Base-by-base conservation (phyloP, 495 filamentous ascomycete species). In the Talaromyces ruber region DNA sequence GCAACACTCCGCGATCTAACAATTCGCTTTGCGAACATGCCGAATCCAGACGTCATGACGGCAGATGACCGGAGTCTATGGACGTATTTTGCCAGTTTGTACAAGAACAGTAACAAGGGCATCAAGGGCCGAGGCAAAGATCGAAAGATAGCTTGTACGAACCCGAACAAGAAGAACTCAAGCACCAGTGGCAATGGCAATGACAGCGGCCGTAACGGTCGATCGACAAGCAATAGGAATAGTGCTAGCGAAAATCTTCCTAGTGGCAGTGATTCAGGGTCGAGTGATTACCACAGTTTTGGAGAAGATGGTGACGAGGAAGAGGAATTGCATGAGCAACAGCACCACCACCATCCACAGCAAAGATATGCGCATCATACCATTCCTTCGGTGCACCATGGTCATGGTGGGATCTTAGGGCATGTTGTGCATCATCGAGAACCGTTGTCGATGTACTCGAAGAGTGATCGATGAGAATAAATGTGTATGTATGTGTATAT, bases 71-170 rank as follows among this genome's bases (percentile, higher is more conserved):
- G 84, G 63, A 89, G 91, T 62, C 74, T 97, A 32, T 92, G 89
- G 81, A 83, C 90, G 67, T 96, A 97, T 70, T 95, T 98, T 64
- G 84, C 87, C 3, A 81, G 86, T 1, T 78, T 94, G 34, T 97
- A 97, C 81, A 96, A 95, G 77, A 95, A 97, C 71, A 88, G 89
- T 66, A 93, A 92, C 72, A 96, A 95, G 67, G 93, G 92, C 3
- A 96, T 93, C 74, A 96, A 92, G 73, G 93, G 93, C 6, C 87
- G 93, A 12, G 93, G 93, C 21, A 93, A 93, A 72, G 87, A 94
- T 71, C 82, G 91, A 52, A 68, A 74, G 25, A 79, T 81, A 43
- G 71, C 73, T 16, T 73, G 67, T 18, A 71, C 70, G 8, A 70
- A 68, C 12, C 68, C 68, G n/a, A 67, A 71, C 6, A 64, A 63